Conservation (phyloP, 2,329 filamentous ascomycete species). For the Penicillium sp. region DNA sequence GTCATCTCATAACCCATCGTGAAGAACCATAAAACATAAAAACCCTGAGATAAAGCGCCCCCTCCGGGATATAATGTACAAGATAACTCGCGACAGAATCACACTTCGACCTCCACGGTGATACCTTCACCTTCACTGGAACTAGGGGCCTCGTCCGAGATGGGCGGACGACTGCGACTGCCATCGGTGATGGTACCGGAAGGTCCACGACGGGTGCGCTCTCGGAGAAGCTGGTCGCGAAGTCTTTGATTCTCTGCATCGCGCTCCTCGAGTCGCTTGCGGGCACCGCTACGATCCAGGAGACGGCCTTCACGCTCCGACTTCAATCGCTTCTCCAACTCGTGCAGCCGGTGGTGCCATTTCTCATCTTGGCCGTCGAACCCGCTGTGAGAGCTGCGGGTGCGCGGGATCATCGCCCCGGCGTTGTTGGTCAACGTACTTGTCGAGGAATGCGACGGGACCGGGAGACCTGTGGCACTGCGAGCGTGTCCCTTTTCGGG, state of each 20-base stretch:
- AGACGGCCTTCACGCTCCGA: slow-evolving; percentile 84
- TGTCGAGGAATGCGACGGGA: slow-evolving; percentile 35
- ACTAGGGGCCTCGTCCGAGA: slow-evolving; percentile 33
- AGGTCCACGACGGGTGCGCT: slow-evolving; percentile 46
- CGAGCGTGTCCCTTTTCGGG: slow-evolving; percentile 32
- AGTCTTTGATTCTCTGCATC: slow-evolving; percentile 72
- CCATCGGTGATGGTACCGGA: slow-evolving; percentile 24
- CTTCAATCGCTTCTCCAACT: slow-evolving; percentile 86
- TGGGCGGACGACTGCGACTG: slow-evolving; percentile 16
- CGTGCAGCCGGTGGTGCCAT: slow-evolving; percentile 82
- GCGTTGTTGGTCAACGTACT: slow-evolving; percentile 33
- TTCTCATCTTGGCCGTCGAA: slow-evolving; percentile 61
- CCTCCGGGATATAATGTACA: slow-evolving; percentile 3
- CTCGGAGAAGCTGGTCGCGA: slow-evolving; percentile 63
- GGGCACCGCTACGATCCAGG: slow-evolving; percentile 79
- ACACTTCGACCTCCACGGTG: slow-evolving; percentile 42
- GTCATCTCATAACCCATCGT: slow-evolving; percentile 18
- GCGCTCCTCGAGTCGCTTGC: slow-evolving; percentile 76
- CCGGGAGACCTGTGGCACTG: slow-evolving; percentile 35
- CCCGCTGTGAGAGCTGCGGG: slow-evolving; percentile 23
- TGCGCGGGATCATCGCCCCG: slow-evolving; percentile 27
- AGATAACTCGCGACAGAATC: slow-evolving; percentile 5
- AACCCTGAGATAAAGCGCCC: slow-evolving; percentile 2
- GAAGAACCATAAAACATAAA: slow-evolving; percentile 16
- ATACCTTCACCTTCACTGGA: slow-evolving; percentile 42